Conservation (phyloP, 2,329 filamentous ascomycete species). For the Trichoderma brevicompactum region DNA sequence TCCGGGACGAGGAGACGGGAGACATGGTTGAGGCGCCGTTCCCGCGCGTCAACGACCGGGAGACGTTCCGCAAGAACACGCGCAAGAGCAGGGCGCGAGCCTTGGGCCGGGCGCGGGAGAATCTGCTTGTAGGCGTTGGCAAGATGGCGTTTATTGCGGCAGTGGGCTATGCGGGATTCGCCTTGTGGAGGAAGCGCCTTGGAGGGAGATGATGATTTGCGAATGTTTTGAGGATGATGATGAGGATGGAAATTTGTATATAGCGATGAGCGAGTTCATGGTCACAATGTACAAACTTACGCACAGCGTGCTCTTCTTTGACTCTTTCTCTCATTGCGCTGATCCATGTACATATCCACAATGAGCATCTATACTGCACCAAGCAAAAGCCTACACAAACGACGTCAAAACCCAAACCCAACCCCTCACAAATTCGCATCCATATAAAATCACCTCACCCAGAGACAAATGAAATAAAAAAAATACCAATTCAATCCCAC, state of each 20-base stretch:
- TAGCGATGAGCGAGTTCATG: neutral
- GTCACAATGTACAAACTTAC: neutral
- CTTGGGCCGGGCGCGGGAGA: constrained; percentile 35
- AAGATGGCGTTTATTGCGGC: constrained; percentile 31
- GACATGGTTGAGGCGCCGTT: constrained; percentile 41
- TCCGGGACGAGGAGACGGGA: constrained; percentile 39
- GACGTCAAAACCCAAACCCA: neutral
- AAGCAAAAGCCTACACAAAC: neutral
- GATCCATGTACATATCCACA: neutral
- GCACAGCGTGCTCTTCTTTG: neutral
- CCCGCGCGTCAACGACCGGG: constrained; percentile 41
- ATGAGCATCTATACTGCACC: neutral
- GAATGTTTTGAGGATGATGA: neutral
- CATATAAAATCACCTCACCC: too few relatives aligned
- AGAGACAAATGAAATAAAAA: too few relatives aligned
- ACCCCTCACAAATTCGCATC: neutral
- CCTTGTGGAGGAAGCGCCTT: constrained; percentile 39
- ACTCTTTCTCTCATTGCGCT: neutral
- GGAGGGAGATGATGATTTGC: constrained; percentile 24
- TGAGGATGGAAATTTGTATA: neutral
- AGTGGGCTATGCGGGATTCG: constrained; percentile 41
- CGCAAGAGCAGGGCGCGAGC: constrained; percentile 28
- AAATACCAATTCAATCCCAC: neutral
- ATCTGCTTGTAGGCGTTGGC: constrained; percentile 35
- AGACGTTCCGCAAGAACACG: constrained; percentile 33